phyloP scores from a whole-genome alignment of 2,329 filamentous ascomycete species.

The Colletotrichum graminicola region DNA sequence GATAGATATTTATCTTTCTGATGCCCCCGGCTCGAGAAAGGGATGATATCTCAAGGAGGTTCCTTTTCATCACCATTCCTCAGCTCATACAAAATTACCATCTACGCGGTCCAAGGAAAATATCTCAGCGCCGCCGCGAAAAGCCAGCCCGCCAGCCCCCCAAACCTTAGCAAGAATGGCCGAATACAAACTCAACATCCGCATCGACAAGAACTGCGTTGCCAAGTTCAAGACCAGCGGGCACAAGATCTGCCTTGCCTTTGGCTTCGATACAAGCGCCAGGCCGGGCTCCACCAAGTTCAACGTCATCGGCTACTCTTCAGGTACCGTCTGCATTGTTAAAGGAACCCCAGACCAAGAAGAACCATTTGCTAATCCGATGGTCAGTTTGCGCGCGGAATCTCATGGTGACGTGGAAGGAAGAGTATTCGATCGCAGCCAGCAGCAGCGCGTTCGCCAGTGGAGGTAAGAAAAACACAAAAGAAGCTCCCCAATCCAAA shows the following conservation, averaged over 20 bases:
- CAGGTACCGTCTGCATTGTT: not conserved
- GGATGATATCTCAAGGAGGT: no score
- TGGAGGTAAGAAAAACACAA: not conserved
- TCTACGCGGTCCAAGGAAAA: not conserved
- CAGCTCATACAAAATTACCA: no score
- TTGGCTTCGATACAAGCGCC: conserved; percentile 18
- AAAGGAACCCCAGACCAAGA: not conserved
- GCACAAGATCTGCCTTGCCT: conserved; percentile 14
- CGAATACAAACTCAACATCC: conserved; percentile 18
- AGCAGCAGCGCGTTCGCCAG: conserved; percentile 18
- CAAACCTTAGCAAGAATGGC: not conserved
- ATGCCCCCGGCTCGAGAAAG: no score
- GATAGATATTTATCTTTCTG: not conserved
- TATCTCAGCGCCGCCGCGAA: not conserved
- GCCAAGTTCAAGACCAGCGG: conserved; percentile 10
- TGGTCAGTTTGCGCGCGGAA: conserved; percentile 8
- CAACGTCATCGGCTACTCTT: conserved; percentile 19
- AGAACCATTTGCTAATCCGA: not conserved
- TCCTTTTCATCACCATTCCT: not conserved
- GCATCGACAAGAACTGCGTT: conserved; percentile 8
- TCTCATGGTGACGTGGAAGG: conserved; percentile 7
- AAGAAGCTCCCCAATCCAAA: no score
- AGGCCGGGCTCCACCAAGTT: conserved; percentile 18
- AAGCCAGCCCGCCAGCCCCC: not conserved
- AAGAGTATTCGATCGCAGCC: conserved; percentile 12